Base-by-base conservation (phyloP, 441 rosid genomes). In the Adansonia rubrostipa region DNA sequence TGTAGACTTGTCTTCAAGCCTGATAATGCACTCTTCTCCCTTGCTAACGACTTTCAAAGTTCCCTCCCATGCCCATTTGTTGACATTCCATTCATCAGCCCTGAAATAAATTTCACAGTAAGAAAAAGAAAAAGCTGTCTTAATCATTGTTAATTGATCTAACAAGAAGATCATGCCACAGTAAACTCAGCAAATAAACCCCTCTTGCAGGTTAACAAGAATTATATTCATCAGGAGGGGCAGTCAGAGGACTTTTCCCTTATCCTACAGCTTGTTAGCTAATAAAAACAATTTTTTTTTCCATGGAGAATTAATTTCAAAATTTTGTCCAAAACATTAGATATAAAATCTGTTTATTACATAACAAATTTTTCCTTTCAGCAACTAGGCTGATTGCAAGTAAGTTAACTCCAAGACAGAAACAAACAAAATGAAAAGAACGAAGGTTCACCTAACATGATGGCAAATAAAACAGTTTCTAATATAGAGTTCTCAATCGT, bases 41-140 rank as follows among this genome's bases (percentile, higher is more conserved):
- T 90, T 96, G 89, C 96, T 89, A 75, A 89, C 79, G 77, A 96
- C 99, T 87, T 90, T 96, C 79, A 96, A 73, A 4, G 81, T 78
- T 44, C 99, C 99, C 82, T 92, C 98, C 99, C 99, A 96, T 63
- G 92, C 94, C 99, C 99, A 96, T 85, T 96, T 92, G 85, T 96
- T 96, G 50, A 96, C 97, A 78, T 96, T 82, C 99, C 99, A 96
- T 80, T 96, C 99, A 88, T 94, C 99, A 78, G 99, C 99, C 85
- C 99, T 94, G 87, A 80, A 84, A 83, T 57, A 50, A 75, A 80
- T 24, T 19, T 75, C 42, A 64, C 58, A 76, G 45, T 5, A 48
- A 47, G 47, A 53, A 45, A 50, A 33, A 54, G 13, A 6, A 24
- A 60, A 48, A 48, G 58, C 57, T 24, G 48, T 64, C 64, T 72